These are phyloP conservation scores for Brassica nigra DNA, from an alignment of 345 rosid genomes.

Conservation along the genomic window DNA sequence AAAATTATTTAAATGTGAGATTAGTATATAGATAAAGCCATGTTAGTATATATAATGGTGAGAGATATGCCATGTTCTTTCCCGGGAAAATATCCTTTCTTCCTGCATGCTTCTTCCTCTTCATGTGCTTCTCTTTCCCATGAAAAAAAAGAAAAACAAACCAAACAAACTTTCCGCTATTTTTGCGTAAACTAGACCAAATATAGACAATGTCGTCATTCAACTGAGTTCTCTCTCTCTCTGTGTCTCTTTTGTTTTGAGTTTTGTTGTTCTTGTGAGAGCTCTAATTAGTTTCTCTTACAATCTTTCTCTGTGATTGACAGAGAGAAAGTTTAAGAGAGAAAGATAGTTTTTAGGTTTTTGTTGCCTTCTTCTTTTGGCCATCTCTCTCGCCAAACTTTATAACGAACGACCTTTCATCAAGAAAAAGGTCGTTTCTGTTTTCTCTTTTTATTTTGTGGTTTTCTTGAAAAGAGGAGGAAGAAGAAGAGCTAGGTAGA, in stretches of 20 bases:
- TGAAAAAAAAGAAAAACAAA: not conserved
- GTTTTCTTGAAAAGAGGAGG: constrained; percentile 11
- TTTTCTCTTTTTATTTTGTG: not conserved
- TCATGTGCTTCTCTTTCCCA: constrained; percentile 9
- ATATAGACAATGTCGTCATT: constrained; percentile 23
- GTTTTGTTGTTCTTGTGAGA: not conserved
- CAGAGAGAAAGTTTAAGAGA: constrained; percentile 39
- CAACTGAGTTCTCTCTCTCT: constrained; percentile 19
- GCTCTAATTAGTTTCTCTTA: constrained; percentile 22
- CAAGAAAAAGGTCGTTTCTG: constrained; percentile 17
- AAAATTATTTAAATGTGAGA: not conserved
- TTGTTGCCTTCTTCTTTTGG: constrained; percentile 35
- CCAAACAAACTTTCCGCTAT: constrained; percentile 26
- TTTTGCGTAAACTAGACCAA: constrained; percentile 5
- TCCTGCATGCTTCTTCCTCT: not conserved
- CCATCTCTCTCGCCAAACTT: constrained; percentile 30
- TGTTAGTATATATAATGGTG: constrained; percentile 19
- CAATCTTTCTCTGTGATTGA: constrained; percentile 21
- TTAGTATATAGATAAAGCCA: not conserved
- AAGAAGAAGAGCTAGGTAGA: not conserved
- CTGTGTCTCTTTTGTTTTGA: not conserved
- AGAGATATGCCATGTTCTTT: constrained; percentile 27
- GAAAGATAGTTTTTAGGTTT: constrained; percentile 11
- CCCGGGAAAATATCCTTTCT: constrained; percentile 35
- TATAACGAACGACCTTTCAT: constrained; percentile 14